phyloP scores from a whole-genome alignment of 2,329 filamentous ascomycete genomes.

The Penicillium occitanis region DNA sequence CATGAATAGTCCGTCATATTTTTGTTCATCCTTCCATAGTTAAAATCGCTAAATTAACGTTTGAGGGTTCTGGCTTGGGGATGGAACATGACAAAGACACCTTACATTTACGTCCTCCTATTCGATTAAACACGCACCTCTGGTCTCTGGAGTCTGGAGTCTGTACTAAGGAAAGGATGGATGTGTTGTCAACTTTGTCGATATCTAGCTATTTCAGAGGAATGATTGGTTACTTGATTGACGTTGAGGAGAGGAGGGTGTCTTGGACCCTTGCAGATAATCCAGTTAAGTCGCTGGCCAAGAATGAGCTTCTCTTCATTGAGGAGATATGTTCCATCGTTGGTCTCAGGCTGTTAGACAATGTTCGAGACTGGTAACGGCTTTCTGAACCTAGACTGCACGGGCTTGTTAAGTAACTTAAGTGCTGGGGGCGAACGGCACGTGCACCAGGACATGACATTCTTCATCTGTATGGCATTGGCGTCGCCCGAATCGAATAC shows the following conservation, averaged over 20 bases:
- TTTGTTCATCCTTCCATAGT: conserved; percentile 7
- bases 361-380: neutral
- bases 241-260: neutral
- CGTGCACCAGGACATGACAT: neutral
- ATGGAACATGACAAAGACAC: conserved; percentile 3
- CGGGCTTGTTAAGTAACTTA: neutral
- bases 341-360: neutral
- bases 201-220: neutral
- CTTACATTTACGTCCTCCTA: neutral
- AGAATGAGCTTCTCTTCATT: neutral
- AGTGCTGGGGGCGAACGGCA: neutral
- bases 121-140: neutral
- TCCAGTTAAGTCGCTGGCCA: neutral
- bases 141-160: neutral
- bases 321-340: neutral
- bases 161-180: neutral
- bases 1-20: neutral
- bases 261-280: conserved; percentile 6
- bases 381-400: neutral
- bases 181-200: neutral
- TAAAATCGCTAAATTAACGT: neutral
- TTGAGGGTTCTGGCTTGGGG: neutral
- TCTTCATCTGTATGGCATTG: neutral
- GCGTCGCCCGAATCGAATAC: neutral
- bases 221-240: neutral